These are phyloP conservation scores for Spathaspora sp. DNA, from an alignment of 805 yeast genomes.

Conservation along the genomic window DNA sequence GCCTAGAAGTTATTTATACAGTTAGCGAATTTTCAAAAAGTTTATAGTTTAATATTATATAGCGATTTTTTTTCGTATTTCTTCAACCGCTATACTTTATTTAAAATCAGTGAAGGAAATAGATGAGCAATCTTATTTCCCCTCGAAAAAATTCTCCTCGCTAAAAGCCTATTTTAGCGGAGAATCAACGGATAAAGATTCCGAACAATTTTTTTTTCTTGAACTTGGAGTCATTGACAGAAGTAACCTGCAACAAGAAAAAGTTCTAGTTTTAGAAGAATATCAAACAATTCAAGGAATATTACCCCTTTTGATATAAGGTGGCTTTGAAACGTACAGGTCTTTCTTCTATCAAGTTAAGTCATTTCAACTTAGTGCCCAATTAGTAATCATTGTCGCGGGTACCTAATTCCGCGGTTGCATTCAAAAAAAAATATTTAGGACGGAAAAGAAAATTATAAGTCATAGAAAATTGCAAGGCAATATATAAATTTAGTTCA, in stretches of 20 bases:
- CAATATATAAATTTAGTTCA: background rate
- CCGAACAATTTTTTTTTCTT: background rate
- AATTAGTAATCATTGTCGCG: background rate
- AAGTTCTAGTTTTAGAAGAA: too few species aligned
- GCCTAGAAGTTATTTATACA: conserved; percentile 7
- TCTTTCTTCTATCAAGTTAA: background rate
- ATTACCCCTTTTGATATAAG: background rate
- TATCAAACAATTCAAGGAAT: too few species aligned
- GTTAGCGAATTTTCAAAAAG: background rate
- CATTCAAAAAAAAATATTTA: background rate
- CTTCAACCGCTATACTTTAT: too few species aligned
- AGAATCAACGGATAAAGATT: background rate
- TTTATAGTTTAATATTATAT: background rate
- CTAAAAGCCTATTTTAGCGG: background rate
- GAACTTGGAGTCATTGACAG: too few species aligned
- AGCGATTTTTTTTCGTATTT: background rate
- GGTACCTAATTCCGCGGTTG: background rate
- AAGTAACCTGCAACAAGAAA: too few species aligned
- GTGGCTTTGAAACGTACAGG: background rate
- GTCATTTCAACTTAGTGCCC: too few species aligned
- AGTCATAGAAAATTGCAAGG: background rate
- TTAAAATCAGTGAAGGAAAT: too few species aligned
- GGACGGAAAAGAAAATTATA: background rate
- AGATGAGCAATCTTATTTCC: background rate
- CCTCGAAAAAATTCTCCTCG: background rate